These are phyloP conservation scores for Durotheca rogersii DNA, from an alignment of 495 filamentous ascomycete genomes.

Conservation along the genomic window DNA sequence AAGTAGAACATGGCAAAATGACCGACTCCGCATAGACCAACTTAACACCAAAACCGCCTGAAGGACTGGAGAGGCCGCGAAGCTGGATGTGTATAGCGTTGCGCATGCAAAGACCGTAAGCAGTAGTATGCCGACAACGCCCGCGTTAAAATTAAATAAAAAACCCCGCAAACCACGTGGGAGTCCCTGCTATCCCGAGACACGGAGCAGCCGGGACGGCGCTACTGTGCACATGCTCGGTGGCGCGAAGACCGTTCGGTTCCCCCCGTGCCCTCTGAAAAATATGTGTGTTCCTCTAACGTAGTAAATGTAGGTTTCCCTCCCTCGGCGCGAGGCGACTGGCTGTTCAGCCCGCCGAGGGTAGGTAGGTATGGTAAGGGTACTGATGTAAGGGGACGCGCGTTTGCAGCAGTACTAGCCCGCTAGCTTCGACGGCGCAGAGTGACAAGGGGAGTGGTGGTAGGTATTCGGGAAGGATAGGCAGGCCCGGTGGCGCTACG, in stretches of 20 bases:
- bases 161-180: too few species aligned
- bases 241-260: too few species aligned
- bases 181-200: too few species aligned
- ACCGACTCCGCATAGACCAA: conserved; percentile 10
- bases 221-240: too few species aligned
- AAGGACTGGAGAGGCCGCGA: conserved; percentile 23
- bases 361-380: not conserved
- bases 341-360: conserved; percentile 7
- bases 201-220: too few species aligned
- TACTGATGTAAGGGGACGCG: too few species aligned
- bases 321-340: conserved; percentile 12
- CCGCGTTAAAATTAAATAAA: conserved; percentile 6
- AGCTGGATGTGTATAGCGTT: conserved; percentile 24
- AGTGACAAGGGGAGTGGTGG: too few species aligned
- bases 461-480: too few species aligned
- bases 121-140: conserved; percentile 18
- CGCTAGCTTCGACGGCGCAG: too few species aligned
- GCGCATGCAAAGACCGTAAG: too few species aligned
- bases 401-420: too few species aligned
- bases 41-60: conserved; percentile 12
- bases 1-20: too few species aligned
- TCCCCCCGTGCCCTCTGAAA: not conserved
- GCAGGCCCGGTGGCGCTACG: not conserved
- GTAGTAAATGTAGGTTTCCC: conserved; percentile 6
- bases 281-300: conserved; percentile 4